These are phyloP conservation scores for Arxiozyma slooffiae DNA, from an alignment of 1,139 yeast genomes.

Conservation along the genomic window DNA sequence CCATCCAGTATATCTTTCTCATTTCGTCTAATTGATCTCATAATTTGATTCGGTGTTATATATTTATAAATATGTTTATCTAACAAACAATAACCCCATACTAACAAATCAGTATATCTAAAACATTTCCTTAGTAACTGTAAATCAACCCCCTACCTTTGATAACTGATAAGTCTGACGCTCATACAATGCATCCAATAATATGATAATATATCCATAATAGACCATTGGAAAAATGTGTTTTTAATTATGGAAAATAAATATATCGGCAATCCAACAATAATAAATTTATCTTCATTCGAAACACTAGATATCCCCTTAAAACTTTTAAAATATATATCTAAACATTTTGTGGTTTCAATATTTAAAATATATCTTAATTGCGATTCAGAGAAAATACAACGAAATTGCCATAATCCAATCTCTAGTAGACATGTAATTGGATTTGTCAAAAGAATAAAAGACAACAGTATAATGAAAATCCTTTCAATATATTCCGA, in stretches of 20 bases:
- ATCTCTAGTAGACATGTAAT: constrained; percentile 9
- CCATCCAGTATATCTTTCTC: neutral
- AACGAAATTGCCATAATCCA: constrained; percentile 15
- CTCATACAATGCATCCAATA: neutral
- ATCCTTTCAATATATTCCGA: neutral
- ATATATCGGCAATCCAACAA: constrained; percentile 11
- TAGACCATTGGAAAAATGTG: too few relatives aligned
- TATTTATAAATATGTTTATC: neutral
- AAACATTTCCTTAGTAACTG: neutral
- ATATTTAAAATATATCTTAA: constrained; percentile 32
- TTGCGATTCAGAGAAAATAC: constrained; percentile 28
- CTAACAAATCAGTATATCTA: neutral
- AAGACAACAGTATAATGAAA: constrained; percentile 6
- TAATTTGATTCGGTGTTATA: neutral
- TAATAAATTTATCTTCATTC: constrained; percentile 10
- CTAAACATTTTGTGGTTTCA: constrained; percentile 20
- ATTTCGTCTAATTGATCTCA: neutral
- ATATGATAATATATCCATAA: neutral
- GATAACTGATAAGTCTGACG: neutral
- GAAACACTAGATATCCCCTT: constrained; percentile 15
- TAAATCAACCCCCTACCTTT: neutral
- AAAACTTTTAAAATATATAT: constrained; percentile 12
- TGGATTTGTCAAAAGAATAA: constrained; percentile 9
- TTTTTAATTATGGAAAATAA: neutral
- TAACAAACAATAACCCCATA: neutral